These are phyloP conservation scores for Globisporangium middletonii DNA, from an alignment of 352 stramenopile species.

Conservation along the genomic window DNA sequence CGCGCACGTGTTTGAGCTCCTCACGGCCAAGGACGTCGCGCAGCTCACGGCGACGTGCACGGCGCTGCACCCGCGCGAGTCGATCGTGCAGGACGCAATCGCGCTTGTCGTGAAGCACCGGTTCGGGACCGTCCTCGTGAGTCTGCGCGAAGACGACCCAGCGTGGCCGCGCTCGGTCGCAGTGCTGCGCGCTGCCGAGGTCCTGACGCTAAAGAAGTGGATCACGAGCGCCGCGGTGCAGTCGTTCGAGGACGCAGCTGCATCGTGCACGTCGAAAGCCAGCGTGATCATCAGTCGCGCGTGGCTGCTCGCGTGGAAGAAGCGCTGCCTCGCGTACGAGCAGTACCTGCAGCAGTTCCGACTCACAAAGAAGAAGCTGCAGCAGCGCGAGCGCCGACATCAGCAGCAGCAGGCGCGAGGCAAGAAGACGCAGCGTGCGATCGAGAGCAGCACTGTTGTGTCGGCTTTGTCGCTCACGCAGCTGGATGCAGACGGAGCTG, in stretches of 20 bases:
- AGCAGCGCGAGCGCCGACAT: conserved; percentile 30
- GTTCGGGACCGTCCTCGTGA: conserved; percentile 47
- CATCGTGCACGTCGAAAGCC: conserved; percentile 20
- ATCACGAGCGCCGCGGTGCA: conserved; percentile 25
- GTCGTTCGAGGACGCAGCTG: conserved; percentile 34
- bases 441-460: conserved; percentile 7
- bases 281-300: conserved; percentile 63
- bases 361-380: conserved; percentile 58
- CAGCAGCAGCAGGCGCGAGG: conserved; percentile 11
- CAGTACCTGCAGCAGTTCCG: conserved; percentile 74
- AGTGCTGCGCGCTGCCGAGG: conserved; percentile 53
- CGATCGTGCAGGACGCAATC: conserved; percentile 43
- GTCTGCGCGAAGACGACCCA: conserved; percentile 40
- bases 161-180: conserved; percentile 57
- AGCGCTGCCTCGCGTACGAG: conserved; percentile 63
- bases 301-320: conserved; percentile 72
- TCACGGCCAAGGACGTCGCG: conserved; percentile 50
- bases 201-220: conserved; percentile 57
- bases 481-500: conserved; percentile 17
- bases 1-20: conserved; percentile 53
- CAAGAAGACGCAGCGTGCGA: conserved; percentile 3
- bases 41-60: conserved; percentile 40
- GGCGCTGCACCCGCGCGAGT: conserved; percentile 25
- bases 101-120: conserved; percentile 47
- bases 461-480: conserved; percentile 5